Conservation (phyloP, 2,329 filamentous ascomycete species). For the Aspergillus eucalypticola region DNA sequence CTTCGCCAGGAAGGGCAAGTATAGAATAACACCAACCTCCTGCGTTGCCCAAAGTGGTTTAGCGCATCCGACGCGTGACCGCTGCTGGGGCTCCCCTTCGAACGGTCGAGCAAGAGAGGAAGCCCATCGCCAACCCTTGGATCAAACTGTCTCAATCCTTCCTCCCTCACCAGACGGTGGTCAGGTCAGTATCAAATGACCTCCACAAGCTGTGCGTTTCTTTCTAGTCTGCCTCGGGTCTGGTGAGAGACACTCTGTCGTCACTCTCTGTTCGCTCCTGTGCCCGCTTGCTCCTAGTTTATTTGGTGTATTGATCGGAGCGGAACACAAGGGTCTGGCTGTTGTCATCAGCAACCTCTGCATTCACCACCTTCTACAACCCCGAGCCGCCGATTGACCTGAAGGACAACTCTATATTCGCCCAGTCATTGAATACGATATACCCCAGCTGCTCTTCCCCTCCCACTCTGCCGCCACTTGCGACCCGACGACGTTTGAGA, state of each 20-base stretch:
- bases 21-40: slow-evolving; percentile 18
- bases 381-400: slow-evolving; percentile 21
- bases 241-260: slow-evolving; percentile 22
- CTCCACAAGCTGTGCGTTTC: slow-evolving; percentile 19
- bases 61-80: slow-evolving; percentile 44
- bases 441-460: background rate
- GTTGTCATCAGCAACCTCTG: slow-evolving; percentile 27
- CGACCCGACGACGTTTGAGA: slow-evolving; percentile 17
- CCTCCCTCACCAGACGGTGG: slow-evolving; percentile 27
- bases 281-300: slow-evolving; percentile 16
- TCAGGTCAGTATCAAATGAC: slow-evolving; percentile 27
- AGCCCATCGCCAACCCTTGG: slow-evolving; percentile 25
- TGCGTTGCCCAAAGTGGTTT: slow-evolving; percentile 27
- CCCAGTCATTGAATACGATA: slow-evolving; percentile 1
- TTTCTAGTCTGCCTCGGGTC: slow-evolving; percentile 19
- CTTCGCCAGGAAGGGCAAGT: background rate
- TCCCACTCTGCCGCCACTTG: slow-evolving; percentile 14
- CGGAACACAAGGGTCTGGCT: slow-evolving; percentile 18
- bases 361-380: slow-evolving; percentile 23
- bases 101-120: slow-evolving; percentile 25
- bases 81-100: slow-evolving; percentile 29
- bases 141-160: slow-evolving; percentile 14
- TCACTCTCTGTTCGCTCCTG: slow-evolving; percentile 8
- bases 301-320: slow-evolving; percentile 23
- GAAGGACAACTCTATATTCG: slow-evolving; percentile 2